Base-by-base conservation (phyloP, 2,329 filamentous ascomycete genomes). In the Colletotrichum brevisporum region DNA sequence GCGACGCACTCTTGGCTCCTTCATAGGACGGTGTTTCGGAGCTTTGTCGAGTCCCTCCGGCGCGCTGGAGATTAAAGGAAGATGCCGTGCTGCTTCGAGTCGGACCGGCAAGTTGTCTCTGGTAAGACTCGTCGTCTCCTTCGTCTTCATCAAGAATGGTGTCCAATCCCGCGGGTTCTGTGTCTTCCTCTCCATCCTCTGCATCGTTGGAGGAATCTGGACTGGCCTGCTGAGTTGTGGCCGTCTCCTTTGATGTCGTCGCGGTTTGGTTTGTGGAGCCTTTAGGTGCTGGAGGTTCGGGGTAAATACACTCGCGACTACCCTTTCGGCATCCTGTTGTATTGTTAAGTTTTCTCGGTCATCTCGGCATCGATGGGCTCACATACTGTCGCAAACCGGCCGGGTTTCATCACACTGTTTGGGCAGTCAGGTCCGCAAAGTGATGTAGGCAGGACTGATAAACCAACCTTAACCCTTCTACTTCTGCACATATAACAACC, bases 401-500 rank as follows among this genome's bases (percentile, higher is more conserved):
- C 91, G 93, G 24, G 85, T 88, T 81, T 99, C 96, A 78, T 98
- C 96, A 79, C 96, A 99, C 93, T 97, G 74, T 24, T 8, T 51
- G n/a, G 31, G 13, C 62, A 70, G 50, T 74, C 69, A 75, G 67
- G 50, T 55, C 31, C 9, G 57, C 39, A 48, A 16, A 60, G 5
- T 45, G 45, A 48, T 58, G 18, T 48, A 18, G 15, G 13, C 26
- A 51, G 26, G 41, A 43, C 48, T 47, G n/a, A 16, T 21, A 15
- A 58, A 57, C 77, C 72, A 83, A 90, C 90, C 86, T 92, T 98
- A 59, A 98, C 95, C 79, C 96, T 89, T 73, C 96, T 89, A 75
- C 91, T 91, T 68, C 96, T 89, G 80, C 96, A 99, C 54, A 95
- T 98, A 73, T 86, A 98, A 82, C 96, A 99, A 31, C 96, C 96